A percentile compares a stretch with the other conserved stretches of the same genome.
These are phyloP conservation scores for Eleusine coracana DNA, from an alignment of 176 grass and related monocot genomes.

Conservation along the genomic window DNA sequence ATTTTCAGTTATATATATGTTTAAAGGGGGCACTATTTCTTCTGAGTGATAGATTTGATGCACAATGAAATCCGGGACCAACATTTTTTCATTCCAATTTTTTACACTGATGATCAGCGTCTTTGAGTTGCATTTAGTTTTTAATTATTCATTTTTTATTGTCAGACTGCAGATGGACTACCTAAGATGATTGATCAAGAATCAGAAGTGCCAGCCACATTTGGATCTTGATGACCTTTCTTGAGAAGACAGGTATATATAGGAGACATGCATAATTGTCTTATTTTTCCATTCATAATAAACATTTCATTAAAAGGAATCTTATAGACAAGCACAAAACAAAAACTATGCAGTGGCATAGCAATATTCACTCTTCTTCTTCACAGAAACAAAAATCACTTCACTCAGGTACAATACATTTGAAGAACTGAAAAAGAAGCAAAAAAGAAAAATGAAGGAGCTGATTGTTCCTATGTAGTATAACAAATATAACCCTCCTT, in stretches of 20 bases:
- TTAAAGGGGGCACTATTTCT: neutral
- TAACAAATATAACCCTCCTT: constrained; percentile 42
- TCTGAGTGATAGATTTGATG: neutral
- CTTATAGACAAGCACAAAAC: constrained; percentile 31
- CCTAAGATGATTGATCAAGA: neutral
- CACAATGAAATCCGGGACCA: neutral
- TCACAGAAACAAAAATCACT: constrained; percentile 5
- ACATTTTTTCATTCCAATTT: neutral
- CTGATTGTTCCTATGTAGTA: constrained; percentile 38
- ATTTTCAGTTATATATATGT: neutral
- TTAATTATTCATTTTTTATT: neutral
- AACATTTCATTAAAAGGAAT: neutral
- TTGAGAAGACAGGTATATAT: constrained; percentile 28
- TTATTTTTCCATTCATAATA: constrained; percentile 34
- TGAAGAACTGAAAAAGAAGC: constrained; percentile 6
- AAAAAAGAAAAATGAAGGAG: neutral
- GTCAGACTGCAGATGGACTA: neutral
- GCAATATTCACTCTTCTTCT: constrained; percentile 34
- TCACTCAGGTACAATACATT: constrained; percentile 28
- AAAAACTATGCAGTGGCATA: constrained; percentile 54
- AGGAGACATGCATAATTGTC: constrained; percentile 15
- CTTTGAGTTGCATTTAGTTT: constrained; percentile 14
- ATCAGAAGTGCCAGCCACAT: neutral
- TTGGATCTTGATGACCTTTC: constrained; percentile 4
- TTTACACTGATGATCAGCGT: neutral